Evolutionary conservation across 2,329 filamentous ascomycete species (phyloP).

Genomic region (Aspergillus bombycis): DNA sequence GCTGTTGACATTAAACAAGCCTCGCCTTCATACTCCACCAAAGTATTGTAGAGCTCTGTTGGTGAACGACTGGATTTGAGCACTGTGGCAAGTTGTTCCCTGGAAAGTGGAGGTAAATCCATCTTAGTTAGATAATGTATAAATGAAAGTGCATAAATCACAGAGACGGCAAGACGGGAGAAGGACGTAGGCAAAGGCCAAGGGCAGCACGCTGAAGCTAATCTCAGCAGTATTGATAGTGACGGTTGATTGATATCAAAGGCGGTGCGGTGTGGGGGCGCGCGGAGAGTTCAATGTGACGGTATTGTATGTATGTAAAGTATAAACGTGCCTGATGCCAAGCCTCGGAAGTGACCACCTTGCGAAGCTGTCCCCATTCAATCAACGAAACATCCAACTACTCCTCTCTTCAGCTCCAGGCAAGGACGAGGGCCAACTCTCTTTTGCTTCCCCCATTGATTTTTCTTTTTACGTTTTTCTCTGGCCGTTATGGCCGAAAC

Average conservation of each 20-base stretch:
- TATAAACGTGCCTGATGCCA: constrained; percentile 34
- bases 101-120: constrained; percentile 34
- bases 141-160: neutral
- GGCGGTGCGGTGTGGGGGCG: constrained; percentile 1
- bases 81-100: constrained; percentile 34
- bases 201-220: neutral
- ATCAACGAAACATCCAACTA: constrained; percentile 24
- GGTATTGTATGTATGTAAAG: constrained; percentile 1
- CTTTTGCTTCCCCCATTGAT: constrained; percentile 32
- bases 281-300: constrained; percentile 4
- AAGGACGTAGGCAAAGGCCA: neutral
- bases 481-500: constrained; percentile 51
- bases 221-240: neutral
- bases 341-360: constrained; percentile 48
- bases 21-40: constrained; percentile 40
- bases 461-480: constrained; percentile 31
- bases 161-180: neutral
- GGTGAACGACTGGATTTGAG: constrained; percentile 32
- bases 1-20: constrained; percentile 34
- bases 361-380: constrained; percentile 38
- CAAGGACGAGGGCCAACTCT: constrained; percentile 26
- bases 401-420: constrained; percentile 24
- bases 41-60: constrained; percentile 38
- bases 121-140: constrained; percentile 21
- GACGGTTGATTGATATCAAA: constrained; percentile 1